Percentiles rank a stretch among this genome's conserved stretches.
These are phyloP conservation scores for Trametes villosa DNA, from an alignment of 768 basidiomycete genomes.

Conservation along the genomic window DNA sequence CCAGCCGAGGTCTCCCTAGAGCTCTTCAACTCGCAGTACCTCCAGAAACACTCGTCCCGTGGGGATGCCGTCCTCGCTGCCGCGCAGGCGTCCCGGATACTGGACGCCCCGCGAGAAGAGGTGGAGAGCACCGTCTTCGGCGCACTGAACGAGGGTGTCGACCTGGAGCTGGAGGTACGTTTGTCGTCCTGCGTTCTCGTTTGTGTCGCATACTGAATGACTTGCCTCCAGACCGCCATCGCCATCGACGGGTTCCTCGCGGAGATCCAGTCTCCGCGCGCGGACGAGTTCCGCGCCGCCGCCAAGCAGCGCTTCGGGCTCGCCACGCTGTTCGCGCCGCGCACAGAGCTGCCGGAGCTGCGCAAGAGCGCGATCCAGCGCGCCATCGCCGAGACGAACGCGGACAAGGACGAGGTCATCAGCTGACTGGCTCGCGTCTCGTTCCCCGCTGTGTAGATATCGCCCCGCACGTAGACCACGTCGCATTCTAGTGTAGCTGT, in stretches of 20 bases:
- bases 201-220: neutral
- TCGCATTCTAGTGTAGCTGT: neutral
- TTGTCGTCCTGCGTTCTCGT: neutral
- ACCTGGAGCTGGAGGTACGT: constrained; percentile 54
- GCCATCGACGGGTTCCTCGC: constrained; percentile 53
- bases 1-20: constrained; percentile 63
- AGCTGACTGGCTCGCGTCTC: constrained; percentile 7
- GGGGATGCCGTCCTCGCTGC: constrained; percentile 61
- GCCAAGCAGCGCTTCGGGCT: constrained; percentile 59
- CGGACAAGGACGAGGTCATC: constrained; percentile 20
- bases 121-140: constrained; percentile 63
- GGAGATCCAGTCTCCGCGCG: constrained; percentile 53
- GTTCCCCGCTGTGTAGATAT: neutral
- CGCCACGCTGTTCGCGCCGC: constrained; percentile 69
- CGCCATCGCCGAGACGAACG: constrained; percentile 5
- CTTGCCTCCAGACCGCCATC: constrained; percentile 51
- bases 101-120: constrained; percentile 58
- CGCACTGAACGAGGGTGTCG: constrained; percentile 46
- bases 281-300: constrained; percentile 62
- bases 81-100: constrained; percentile 56
- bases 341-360: constrained; percentile 52
- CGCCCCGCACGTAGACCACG: neutral
- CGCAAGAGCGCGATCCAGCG: constrained; percentile 15
- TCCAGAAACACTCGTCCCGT: constrained; percentile 61
- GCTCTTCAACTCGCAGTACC: constrained; percentile 73